Evolutionary conservation across 2,329 filamentous ascomycete genomes (phyloP).

Genomic region (Dothistroma pini): DNA sequence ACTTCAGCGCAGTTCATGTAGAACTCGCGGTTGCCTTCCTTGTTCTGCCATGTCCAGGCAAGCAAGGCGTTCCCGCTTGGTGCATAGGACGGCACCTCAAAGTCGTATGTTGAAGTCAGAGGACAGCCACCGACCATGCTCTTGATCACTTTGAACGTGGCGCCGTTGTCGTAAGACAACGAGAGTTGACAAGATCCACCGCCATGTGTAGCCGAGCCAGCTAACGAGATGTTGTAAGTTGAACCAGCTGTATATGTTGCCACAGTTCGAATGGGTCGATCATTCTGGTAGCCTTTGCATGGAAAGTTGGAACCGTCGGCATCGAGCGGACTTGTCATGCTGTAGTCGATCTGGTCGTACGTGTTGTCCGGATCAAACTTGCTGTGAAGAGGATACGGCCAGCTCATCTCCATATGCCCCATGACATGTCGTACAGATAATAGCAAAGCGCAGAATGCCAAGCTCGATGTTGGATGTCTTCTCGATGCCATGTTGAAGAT

Average conservation of each 20-base stretch:
- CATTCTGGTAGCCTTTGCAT: constrained; percentile 66
- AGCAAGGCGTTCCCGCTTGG: constrained; percentile 61
- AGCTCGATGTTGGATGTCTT: constrained; percentile 8
- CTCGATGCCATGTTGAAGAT: constrained; percentile 16
- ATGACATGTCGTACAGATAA: constrained; percentile 19
- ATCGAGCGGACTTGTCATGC: constrained; percentile 65
- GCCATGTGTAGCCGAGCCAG: constrained; percentile 51
- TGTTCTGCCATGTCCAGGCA: constrained; percentile 59
- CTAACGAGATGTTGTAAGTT: constrained; percentile 60
- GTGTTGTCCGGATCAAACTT: constrained; percentile 46
- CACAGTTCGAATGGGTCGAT: constrained; percentile 50
- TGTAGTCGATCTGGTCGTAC: constrained; percentile 59
- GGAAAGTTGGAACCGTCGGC: constrained; percentile 64
- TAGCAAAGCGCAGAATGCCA: constrained; percentile 9
- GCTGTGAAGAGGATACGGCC: constrained; percentile 52
- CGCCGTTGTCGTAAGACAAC: constrained; percentile 68
- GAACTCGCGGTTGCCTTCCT: constrained; percentile 69
- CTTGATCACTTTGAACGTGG: constrained; percentile 65
- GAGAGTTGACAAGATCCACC: constrained; percentile 76
- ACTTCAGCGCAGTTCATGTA: constrained; percentile 47
- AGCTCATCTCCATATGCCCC: constrained; percentile 55
- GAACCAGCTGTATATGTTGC: constrained; percentile 61
- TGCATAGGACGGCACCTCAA: constrained; percentile 62
- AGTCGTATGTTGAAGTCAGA: constrained; percentile 54
- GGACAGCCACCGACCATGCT: constrained; percentile 59